phyloP scores from a whole-genome alignment of 352 stramenopile species.

The Pythium chondricola region DNA sequence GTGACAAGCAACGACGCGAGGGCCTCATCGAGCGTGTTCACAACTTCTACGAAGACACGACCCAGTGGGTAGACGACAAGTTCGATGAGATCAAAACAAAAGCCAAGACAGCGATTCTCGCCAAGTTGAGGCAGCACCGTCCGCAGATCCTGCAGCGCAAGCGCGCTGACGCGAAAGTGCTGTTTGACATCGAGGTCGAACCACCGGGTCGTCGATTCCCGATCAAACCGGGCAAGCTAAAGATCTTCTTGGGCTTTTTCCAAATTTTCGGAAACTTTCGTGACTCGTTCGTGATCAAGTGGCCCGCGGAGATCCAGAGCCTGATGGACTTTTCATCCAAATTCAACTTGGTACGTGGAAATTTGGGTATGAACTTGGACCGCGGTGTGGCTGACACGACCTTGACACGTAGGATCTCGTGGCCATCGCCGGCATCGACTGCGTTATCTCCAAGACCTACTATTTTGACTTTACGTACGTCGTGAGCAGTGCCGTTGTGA shows the following conservation, averaged over 20 bases:
- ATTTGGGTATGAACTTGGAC: not conserved
- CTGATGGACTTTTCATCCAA: constrained; percentile 63
- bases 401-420: constrained; percentile 45
- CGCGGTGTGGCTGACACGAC: not conserved
- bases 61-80: constrained; percentile 11
- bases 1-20: constrained; percentile 5
- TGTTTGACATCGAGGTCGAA: constrained; percentile 59
- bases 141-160: constrained; percentile 4
- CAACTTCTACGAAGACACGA: constrained; percentile 21
- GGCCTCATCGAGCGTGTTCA: constrained; percentile 21
- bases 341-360: constrained; percentile 54
- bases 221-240: constrained; percentile 64
- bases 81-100: constrained; percentile 27
- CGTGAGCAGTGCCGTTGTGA: too few relatives aligned
- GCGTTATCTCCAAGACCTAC: constrained; percentile 61
- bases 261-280: constrained; percentile 80
- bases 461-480: constrained; percentile 76
- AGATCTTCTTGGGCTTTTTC: constrained; percentile 79
- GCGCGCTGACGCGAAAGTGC: constrained; percentile 17
- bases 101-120: constrained; percentile 6
- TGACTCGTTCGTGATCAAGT: constrained; percentile 61
- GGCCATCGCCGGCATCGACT: constrained; percentile 64
- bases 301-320: constrained; percentile 42
- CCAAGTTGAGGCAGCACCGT: constrained; percentile 17
- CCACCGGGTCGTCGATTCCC: constrained; percentile 34